Evolutionary conservation across 2,329 filamentous ascomycete species (phyloP), one percentile per base, ranked within the genome.

Genomic region (Penicillium sp.): DNA sequence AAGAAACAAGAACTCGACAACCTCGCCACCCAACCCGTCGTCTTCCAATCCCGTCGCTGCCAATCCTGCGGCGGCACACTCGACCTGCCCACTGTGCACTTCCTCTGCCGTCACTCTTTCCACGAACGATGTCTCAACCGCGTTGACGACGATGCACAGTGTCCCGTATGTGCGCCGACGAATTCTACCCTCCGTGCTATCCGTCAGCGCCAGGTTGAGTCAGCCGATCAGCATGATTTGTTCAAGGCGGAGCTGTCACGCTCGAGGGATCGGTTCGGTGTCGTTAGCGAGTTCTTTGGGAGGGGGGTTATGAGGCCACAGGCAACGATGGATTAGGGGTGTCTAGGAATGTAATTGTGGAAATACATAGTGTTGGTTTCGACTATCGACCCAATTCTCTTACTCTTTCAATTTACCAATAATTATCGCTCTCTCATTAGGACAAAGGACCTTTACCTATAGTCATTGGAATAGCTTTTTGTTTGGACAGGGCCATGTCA

Each of bases 21-120:
- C 40, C 77, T 98, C 0, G 80, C 79, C 6, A 78, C 78, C 7
- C 91, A 94, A 62, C 90, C 93, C 0, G 83, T 85, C 16, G 86
- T 94, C 1, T 97, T 98, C 75, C 88, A 94, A 66, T 84, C 89
- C 0, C 90, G 89, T 27, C 81, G 93, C 42, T 98, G 93, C 66
- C 84, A 86, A 23, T 84, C 86, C 42, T 98, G 93, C 66, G 82
- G 82, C 13, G 79, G 82, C 29, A 77, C 81, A 22, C 77, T 97
- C 14, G 90, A 96, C 55, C 75, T 97, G 10, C 93, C 93, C 0
- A 87, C 85, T 0, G 90, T 98, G 39, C 93, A 98, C 65, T 98
- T 98, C 67, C 71, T 98, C 53, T 98, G 93, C 74, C 95, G 95
- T 67, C 93, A 98, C 67, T 90, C 85, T 50, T 98, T 96, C 75